Conservation (phyloP, 495 filamentous ascomycete genomes). For the Entonaema liquescens region DNA sequence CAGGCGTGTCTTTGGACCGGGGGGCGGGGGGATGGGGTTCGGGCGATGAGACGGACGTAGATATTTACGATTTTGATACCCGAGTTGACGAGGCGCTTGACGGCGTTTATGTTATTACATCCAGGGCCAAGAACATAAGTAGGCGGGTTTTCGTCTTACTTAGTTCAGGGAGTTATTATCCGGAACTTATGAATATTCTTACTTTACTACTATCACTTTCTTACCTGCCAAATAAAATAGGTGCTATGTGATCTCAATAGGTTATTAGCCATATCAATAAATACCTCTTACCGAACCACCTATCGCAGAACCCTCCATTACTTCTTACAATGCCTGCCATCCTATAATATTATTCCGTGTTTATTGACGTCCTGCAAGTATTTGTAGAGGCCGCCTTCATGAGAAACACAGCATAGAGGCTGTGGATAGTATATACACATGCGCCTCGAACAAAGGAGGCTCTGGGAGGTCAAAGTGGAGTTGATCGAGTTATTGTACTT, state of each 20-base stretch:
- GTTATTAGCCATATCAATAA: neutral
- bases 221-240: neutral
- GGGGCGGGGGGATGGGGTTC: too few species aligned
- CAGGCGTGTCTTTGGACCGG: constrained; percentile 3
- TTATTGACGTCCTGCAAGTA: neutral
- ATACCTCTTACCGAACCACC: neutral
- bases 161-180: neutral
- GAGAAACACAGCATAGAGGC: neutral
- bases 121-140: neutral
- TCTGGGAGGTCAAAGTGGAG: neutral
- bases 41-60: constrained; percentile 1
- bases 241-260: neutral
- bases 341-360: neutral
- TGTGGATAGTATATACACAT: neutral
- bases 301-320: neutral
- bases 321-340: neutral
- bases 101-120: constrained; percentile 3
- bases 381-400: neutral
- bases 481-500: too few species aligned
- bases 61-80: constrained; percentile 31
- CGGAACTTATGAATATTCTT: neutral
- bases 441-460: constrained; percentile 5
- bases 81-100: neutral
- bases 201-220: neutral
- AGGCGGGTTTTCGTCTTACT: neutral